Evolutionary conservation across 139 green algal genomes (phyloP), one percentile per base, ranked within the genome.

Genomic region (Diplosphaera chodatii): DNA sequence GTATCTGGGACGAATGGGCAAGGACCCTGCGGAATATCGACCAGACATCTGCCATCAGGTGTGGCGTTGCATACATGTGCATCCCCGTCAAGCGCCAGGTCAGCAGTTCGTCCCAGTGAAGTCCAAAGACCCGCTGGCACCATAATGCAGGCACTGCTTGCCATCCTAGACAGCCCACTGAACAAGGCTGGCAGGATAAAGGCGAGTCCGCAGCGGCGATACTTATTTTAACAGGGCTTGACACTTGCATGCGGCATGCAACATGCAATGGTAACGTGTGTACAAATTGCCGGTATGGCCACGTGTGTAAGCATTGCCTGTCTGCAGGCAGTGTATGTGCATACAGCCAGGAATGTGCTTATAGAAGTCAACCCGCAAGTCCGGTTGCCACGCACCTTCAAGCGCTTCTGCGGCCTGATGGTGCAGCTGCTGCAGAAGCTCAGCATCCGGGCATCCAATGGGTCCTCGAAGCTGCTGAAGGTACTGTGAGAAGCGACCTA

Each of bases 401-500:
- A 85, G 64, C 86, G 94, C 29, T 99, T 99, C 82, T 92, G 84
- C 59, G 94, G 94, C 32, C 86, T 99, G 23, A 92, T 98, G 84
- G 87, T 89, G 70, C 95, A 99, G 84, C 87, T 99, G 75, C 89
- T 99, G 73, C 93, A 99, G 81, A 98, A 98, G 84, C 86, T 99
- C 33, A 93, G 83, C 84, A 97, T 99, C 34, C 82, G 95, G 0
- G 85, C 95, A 13, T 92, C 88, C 33, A 97, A 98, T 74, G 94
- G 95, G 1, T 89, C 94, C 18, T 91, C 97, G 72, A 97, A 97
- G 75, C 87, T 99, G 18, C 80, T 99, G 31, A 92, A 92, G 77
- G 93, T 93, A 37, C n/a, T n/a, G n/a, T n/a, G n/a, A n/a, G n/a
- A n/a, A n/a, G n/a, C n/a, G n/a, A n/a, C n/a, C n/a, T n/a, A n/a